Evolutionary conservation across 768 basidiomycete species (phyloP), one percentile per base, ranked within the genome.

Genomic region (Termitomyces sp.): DNA sequence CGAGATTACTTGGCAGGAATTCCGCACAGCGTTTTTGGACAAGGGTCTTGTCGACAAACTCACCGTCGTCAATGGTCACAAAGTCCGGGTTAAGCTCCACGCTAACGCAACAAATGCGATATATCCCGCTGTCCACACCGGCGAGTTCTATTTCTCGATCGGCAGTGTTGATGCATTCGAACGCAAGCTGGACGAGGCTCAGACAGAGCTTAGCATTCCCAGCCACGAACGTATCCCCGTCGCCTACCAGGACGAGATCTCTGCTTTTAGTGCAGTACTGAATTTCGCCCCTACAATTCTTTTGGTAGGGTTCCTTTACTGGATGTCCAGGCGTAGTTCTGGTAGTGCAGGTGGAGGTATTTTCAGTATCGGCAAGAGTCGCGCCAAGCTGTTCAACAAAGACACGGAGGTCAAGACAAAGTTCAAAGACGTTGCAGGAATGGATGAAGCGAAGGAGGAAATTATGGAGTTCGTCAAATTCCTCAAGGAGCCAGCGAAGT

Each of bases 391-490:
- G 69, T 98, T 98, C 77, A 98, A 98, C 79, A 91, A 96, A 77
- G 96, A 99, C 65, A 94, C 91, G 34, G 91, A 95, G 53, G 88
- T 98, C 69, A 89, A 86, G 70, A 86, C 90, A 67, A 91, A 91
- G 71, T 99, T 99, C 79, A 87, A 87, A 75, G 95, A 99, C 69
- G 93, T 99, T 18, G 97, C 97, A 14, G 97, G 97, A 37, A 98
- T 98, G 96, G 97, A 99, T 75, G 97, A 99, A 74, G 97, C 95
- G 44, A 99, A 99, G 79, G 92, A 95, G 78, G 97, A 99, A 77
- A 96, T 99, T 66, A 96, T 98, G 93, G 97, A 99, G 71, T 99
- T 98, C 65, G 97, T 99, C 71, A 95, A 97, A 66, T 98, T 99
- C 79, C 79, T 99, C 68, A 98, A 98, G 77, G 91, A 98, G 57